Conservation (phyloP, 2,329 filamentous ascomycete species). For the Metarhizium sp. region DNA sequence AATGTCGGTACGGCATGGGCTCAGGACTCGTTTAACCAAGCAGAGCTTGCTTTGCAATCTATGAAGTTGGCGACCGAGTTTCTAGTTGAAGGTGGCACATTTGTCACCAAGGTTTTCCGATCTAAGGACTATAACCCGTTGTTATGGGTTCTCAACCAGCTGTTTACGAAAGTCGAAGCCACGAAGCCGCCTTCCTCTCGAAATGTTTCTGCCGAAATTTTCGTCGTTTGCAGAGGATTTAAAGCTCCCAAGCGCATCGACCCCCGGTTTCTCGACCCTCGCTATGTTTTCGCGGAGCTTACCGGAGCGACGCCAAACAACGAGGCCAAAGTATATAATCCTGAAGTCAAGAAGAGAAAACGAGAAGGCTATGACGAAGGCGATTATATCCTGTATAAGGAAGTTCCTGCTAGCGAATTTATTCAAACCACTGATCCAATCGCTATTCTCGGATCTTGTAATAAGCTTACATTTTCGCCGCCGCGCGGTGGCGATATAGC, state of each 20-base stretch:
- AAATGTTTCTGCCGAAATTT: constrained; percentile 97
- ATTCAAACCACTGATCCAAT: constrained; percentile 92
- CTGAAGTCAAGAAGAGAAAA: constrained; percentile 94
- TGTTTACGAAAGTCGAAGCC: constrained; percentile 91
- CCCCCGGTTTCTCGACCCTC: constrained; percentile 82
- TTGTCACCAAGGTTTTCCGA: constrained; percentile 95
- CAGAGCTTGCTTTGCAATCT: constrained; percentile 80
- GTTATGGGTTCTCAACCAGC: constrained; percentile 94
- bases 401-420: constrained; percentile 81
- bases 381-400: constrained; percentile 87
- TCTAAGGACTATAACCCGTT: constrained; percentile 95
- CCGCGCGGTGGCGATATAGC: constrained; percentile 76
- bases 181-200: constrained; percentile 94
- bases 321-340: constrained; percentile 96
- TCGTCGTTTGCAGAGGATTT: constrained; percentile 91
- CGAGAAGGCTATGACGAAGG: constrained; percentile 96
- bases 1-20: constrained; percentile 98
- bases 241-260: constrained; percentile 93
- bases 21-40: constrained; percentile 96
- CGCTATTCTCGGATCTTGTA: constrained; percentile 76
- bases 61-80: constrained; percentile 95
- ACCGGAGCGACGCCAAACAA: constrained; percentile 80
- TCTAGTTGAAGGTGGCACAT: constrained; percentile 76
- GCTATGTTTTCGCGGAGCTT: constrained; percentile 88
- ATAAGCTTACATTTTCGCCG: constrained; percentile 76